A percentile compares a stretch with the other conserved stretches of the same genome.
Conservation (phyloP, 2,329 filamentous ascomycete genomes). For the Xylariaceae sp. region DNA sequence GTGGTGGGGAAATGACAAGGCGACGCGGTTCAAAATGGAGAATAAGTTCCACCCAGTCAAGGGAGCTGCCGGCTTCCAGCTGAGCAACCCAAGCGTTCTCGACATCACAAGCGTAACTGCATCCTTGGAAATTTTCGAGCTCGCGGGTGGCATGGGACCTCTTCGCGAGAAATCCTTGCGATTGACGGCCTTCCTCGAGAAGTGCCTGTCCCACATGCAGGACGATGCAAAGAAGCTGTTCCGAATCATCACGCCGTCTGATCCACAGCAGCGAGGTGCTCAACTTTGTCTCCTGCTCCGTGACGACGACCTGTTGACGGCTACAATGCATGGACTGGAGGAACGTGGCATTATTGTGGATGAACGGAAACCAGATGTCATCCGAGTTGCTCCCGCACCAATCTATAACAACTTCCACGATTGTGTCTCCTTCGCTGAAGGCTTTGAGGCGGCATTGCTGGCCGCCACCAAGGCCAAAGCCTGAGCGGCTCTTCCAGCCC, state of each 20-base stretch:
- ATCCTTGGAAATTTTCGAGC: conserved; percentile 66
- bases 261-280: conserved; percentile 62
- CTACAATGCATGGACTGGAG: conserved; percentile 59
- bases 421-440: conserved; percentile 53
- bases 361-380: conserved; percentile 70
- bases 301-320: conserved; percentile 55
- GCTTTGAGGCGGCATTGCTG: conserved; percentile 31
- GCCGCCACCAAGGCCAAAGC: conserved; percentile 17
- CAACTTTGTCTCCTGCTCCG: conserved; percentile 63
- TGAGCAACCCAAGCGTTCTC: conserved; percentile 72
- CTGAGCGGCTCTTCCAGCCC: background rate
- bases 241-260: conserved; percentile 61
- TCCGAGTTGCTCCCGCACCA: conserved; percentile 70
- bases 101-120: conserved; percentile 68
- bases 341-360: conserved; percentile 64
- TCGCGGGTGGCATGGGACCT: conserved; percentile 56
- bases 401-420: conserved; percentile 71
- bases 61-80: conserved; percentile 71
- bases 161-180: conserved; percentile 63
- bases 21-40: conserved; percentile 70
- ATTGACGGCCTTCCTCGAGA: conserved; percentile 66
- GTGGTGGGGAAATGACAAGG: conserved; percentile 77
- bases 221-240: conserved; percentile 38
- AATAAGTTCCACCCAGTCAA: conserved; percentile 67
- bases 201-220: conserved; percentile 45